phyloP scores from a whole-genome alignment of 257 asterid genomes.

The Solanum gandarillasii region DNA sequence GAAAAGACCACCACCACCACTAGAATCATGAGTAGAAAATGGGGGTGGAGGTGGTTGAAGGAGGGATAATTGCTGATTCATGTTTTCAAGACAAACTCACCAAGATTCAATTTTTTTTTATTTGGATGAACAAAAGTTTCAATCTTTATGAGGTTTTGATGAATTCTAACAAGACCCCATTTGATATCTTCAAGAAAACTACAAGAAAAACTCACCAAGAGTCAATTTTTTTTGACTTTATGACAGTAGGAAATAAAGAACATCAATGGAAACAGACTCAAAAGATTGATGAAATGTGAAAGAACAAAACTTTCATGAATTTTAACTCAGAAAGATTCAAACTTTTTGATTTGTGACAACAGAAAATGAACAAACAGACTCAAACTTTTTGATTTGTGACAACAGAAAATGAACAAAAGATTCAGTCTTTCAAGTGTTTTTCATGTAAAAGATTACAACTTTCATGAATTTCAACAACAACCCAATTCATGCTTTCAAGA shows the following conservation, averaged over 20 bases:
- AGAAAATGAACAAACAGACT: neutral
- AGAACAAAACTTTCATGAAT: neutral
- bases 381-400: neutral
- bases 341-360: neutral
- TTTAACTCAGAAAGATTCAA: neutral
- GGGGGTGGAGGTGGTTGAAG: slow-evolving; percentile 39
- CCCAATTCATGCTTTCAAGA: neutral
- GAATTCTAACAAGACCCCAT: slow-evolving; percentile 17
- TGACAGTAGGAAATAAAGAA: neutral
- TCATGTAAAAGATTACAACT: neutral
- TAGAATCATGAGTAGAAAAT: neutral
- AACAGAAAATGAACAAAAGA: neutral
- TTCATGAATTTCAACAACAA: neutral
- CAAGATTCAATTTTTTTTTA: slow-evolving; percentile 17
- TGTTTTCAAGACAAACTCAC: slow-evolving; percentile 8
- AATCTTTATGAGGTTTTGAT: slow-evolving; percentile 6
- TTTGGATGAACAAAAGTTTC: neutral
- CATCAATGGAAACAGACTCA: neutral
- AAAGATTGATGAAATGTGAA: neutral
- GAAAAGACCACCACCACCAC: slow-evolving; percentile 9
- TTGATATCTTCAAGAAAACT: slow-evolving; percentile 14
- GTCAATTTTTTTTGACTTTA: slow-evolving; percentile 3
- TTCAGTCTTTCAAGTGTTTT: neutral
- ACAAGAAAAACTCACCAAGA: slow-evolving; percentile 8
- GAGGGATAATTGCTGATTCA: slow-evolving; percentile 36